Evolutionary conservation across 208 protist species (phyloP).

Genomic region (Wallacemonas rigidus): DNA sequence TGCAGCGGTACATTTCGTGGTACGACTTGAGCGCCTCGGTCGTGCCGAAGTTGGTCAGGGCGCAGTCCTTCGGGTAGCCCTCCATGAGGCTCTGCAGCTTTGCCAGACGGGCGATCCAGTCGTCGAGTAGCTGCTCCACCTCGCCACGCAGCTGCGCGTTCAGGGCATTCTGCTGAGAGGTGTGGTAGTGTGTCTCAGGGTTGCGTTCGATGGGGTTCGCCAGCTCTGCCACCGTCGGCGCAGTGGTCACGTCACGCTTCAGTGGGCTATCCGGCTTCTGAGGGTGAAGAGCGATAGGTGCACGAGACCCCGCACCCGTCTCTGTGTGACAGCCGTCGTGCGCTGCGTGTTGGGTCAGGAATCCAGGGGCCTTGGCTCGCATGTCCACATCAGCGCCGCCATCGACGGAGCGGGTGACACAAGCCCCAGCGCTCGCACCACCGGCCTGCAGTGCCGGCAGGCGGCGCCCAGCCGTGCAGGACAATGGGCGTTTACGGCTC

Average conservation of each 20-base stretch:
- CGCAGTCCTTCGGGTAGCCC: constrained; percentile 43
- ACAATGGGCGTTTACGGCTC: neutral
- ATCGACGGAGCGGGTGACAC: neutral
- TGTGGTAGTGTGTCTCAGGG: constrained; percentile 62
- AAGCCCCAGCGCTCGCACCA: neutral
- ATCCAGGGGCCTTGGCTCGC: neutral
- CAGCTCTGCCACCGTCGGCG: constrained; percentile 30
- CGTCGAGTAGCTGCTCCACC: constrained; percentile 52
- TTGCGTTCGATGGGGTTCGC: constrained; percentile 54
- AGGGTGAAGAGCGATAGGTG: neutral
- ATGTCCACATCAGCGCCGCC: neutral
- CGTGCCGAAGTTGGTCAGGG: constrained; percentile 34
- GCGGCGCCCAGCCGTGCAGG: constrained; percentile 11
- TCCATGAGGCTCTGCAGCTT: constrained; percentile 41
- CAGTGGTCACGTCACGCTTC: constrained; percentile 24
- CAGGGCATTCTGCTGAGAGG: constrained; percentile 73
- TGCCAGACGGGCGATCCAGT: constrained; percentile 49
- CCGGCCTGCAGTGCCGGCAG: constrained; percentile 7
- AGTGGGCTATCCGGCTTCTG: constrained; percentile 3
- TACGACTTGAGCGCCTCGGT: constrained; percentile 48
- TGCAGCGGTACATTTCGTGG: constrained; percentile 58
- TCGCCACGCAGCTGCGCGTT: constrained; percentile 73
- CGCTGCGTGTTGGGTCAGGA: constrained; percentile 7
- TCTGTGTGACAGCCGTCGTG: neutral
- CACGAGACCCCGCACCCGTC: neutral